Evolutionary conservation across 1,284 basidiomycete species (phyloP), one percentile per base, ranked within the genome.

Genomic region (Ceratobasidium sp.): DNA sequence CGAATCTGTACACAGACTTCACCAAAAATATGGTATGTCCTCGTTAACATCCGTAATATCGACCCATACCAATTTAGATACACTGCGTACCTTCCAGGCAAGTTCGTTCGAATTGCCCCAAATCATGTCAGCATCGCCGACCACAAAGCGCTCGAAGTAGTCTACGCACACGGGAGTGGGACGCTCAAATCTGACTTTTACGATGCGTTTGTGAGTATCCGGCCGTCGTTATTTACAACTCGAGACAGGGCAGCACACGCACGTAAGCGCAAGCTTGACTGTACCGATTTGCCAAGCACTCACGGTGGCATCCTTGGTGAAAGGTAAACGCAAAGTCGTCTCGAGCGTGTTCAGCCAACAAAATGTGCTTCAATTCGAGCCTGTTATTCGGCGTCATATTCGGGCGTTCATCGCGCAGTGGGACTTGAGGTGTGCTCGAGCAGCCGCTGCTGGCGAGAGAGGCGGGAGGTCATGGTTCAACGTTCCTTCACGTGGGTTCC

Each of bases 271-370:
- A 18, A 16, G 5, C 46, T 47, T 8, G 43, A 18, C 18, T 44
- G 18, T 57, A 35, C 11, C n/a, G n/a, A n/a, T 7, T 32, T 2
- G 23, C 14, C 26, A 7, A 32, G 3, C 6, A 54, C 7, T 14
- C 23, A 49, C 23, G 2, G 3, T 26, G 8, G 16, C n/a, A 2
- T 8, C 14, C 30, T 14, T 8, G 21, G 13, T 9, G n/a, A 52
- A 88, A 57, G 49, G 95, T 70, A 96, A 96, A 82, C 89, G 94
- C 81, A 96, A 95, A 82, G 92, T 95, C 74, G 88, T 96, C 44
- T 91, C 93, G 0, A 89, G 94, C 81, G 92, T 95, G 74, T 96
- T 95, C 82, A 89, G 92, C 8, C 91, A 90, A 79, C 93, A 94
- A 82, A 91, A 87, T 76, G 85, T 96, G 16, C 81, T 92, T 74